These are phyloP conservation scores for Myrmaecium sp. DNA, from an alignment of 2,329 filamentous ascomycete genomes.

Conservation along the genomic window DNA sequence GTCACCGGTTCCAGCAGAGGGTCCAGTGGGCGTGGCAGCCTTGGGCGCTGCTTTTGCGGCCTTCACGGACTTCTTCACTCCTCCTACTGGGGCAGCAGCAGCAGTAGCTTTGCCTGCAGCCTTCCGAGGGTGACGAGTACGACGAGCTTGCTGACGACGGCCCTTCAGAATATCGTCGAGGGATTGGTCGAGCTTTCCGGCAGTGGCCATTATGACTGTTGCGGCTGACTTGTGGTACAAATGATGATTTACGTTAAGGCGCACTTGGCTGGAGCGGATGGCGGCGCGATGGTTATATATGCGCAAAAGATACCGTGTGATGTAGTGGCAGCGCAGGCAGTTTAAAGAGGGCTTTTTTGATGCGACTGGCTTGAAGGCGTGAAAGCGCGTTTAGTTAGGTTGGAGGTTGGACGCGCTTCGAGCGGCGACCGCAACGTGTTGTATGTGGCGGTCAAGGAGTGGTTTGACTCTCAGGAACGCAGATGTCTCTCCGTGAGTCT, in stretches of 20 bases:
- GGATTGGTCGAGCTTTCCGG: slow-evolving; percentile 84
- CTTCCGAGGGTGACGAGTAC: slow-evolving; percentile 30
- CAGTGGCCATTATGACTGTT: slow-evolving; percentile 40
- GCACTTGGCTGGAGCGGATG: no score
- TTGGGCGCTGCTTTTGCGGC: slow-evolving; percentile 38
- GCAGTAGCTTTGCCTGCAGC: slow-evolving; percentile 33
- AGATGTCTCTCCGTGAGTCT: no score
- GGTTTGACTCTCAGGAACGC: no score
- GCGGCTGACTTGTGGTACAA: slow-evolving; percentile 5
- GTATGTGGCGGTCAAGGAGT: no score
- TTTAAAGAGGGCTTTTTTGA: no score
- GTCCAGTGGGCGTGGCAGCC: slow-evolving; percentile 47
- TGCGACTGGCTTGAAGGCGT: no score
- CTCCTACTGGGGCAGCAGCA: slow-evolving; percentile 58
- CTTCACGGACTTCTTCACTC: slow-evolving; percentile 63
- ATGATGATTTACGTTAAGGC: not conserved
- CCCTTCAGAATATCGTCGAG: slow-evolving; percentile 93
- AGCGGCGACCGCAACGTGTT: no score
- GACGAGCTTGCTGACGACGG: slow-evolving; percentile 38
- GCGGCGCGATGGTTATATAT: no score
- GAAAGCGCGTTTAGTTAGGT: no score
- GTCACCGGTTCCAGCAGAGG: slow-evolving; percentile 45
- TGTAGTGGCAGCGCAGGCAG: no score
- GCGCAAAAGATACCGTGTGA: no score
- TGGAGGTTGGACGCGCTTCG: no score